Evolutionary conservation across 495 filamentous ascomycete genomes (phyloP).

Genomic region (Neohortaea acidophila): DNA sequence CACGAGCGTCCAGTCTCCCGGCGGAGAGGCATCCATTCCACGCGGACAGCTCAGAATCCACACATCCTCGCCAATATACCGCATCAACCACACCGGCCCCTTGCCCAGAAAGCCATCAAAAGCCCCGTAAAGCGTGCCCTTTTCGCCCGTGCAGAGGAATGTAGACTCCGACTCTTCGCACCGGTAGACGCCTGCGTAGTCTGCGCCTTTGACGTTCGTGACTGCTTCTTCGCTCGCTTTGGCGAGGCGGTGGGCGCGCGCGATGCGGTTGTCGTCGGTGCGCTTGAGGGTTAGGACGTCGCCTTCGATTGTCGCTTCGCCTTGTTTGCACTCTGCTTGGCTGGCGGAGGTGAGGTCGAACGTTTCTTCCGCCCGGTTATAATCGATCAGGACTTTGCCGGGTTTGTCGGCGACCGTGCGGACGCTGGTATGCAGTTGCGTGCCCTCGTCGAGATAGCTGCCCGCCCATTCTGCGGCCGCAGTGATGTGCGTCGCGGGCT

Average conservation of each 20-base stretch:
- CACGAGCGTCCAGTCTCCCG: slow-evolving; percentile 13
- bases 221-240: not conserved
- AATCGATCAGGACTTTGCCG: not conserved
- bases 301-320: slow-evolving; percentile 3
- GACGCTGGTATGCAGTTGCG: slow-evolving; percentile 1
- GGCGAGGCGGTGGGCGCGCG: not conserved
- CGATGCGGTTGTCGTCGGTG: not conserved
- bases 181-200: slow-evolving; percentile 5
- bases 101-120: slow-evolving; percentile 11
- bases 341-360: not conserved
- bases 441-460: slow-evolving; percentile 5
- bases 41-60: not conserved
- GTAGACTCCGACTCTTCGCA: slow-evolving; percentile 5
- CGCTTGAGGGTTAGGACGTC: slow-evolving; percentile 2
- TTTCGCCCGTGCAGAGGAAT: slow-evolving; percentile 2
- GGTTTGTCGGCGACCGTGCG: slow-evolving; percentile 1
- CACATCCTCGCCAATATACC: slow-evolving; percentile 3
- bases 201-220: too few species aligned
- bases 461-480: slow-evolving; percentile 3
- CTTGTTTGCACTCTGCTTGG: not conserved
- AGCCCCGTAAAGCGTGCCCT: slow-evolving; percentile 7
- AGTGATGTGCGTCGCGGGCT: not conserved
- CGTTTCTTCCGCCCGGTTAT: not conserved
- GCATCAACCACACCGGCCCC: slow-evolving; percentile 8
- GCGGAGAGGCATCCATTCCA: slow-evolving; percentile 5